Evolutionary conservation across 768 basidiomycete species (phyloP).

Genomic region (Lentinula guzmanii): DNA sequence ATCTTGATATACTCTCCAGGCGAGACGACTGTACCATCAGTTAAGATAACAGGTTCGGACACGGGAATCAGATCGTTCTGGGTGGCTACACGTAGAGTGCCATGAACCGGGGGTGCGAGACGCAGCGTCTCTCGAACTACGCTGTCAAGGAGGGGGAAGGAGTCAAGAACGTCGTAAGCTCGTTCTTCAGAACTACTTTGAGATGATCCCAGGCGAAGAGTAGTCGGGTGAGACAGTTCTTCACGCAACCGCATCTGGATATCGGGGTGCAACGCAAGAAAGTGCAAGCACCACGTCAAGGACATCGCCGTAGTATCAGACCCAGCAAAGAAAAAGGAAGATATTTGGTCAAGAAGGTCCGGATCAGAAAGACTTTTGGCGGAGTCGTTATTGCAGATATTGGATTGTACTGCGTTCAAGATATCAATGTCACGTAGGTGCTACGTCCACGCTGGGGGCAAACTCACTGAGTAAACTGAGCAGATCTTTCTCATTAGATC

Average conservation of each 20-base stretch:
- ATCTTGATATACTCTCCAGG: conserved; percentile 34
- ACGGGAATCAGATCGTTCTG: conserved; percentile 49
- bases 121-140: conserved; percentile 55
- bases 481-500: conserved; percentile 37
- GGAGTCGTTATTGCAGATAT: conserved; percentile 34
- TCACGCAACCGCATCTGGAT: conserved; percentile 51
- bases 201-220: conserved; percentile 7
- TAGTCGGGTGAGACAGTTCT: conserved; percentile 28
- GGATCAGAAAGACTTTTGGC: conserved; percentile 48
- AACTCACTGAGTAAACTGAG: conserved; percentile 41
- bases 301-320: conserved; percentile 55
- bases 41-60: conserved; percentile 35
- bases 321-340: conserved; percentile 61
- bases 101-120: conserved; percentile 50
- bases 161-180: conserved; percentile 25
- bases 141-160: conserved; percentile 47
- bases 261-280: conserved; percentile 46
- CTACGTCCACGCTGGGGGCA: background rate
- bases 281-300: conserved; percentile 52
- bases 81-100: conserved; percentile 51
- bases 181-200: conserved; percentile 6
- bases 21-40: conserved; percentile 31
- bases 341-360: conserved; percentile 58
- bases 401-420: conserved; percentile 48
- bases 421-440: background rate